Conservation (phyloP, 257 asterid species). For the Verbascum thapsus region DNA sequence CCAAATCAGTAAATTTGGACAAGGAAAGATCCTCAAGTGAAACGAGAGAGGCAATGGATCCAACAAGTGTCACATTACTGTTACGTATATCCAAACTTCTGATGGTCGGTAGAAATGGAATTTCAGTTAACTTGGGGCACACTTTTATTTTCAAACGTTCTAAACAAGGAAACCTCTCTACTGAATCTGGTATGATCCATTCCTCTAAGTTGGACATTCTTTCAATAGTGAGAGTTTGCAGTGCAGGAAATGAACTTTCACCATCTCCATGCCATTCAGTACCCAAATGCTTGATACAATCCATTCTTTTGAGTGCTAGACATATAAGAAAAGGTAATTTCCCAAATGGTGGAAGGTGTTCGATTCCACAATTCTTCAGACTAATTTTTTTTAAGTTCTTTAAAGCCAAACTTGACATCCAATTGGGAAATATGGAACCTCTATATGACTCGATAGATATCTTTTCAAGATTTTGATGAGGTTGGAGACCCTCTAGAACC, state of each 20-base stretch:
- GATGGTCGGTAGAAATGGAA: neutral
- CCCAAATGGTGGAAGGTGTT: neutral
- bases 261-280: neutral
- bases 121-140: neutral
- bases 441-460: neutral
- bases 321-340: no score
- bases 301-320: neutral
- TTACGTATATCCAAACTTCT: neutral
- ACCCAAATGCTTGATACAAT: neutral
- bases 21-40: neutral
- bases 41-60: neutral
- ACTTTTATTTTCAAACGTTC: neutral
- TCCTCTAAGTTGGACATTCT: neutral
- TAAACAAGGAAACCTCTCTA: constrained; percentile 14
- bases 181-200: neutral
- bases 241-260: neutral
- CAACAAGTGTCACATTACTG: neutral
- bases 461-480: constrained; percentile 3
- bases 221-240: neutral
- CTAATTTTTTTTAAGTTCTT: neutral
- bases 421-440: constrained; percentile 17
- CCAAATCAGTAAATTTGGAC: neutral
- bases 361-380: neutral
- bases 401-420: neutral
- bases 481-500: constrained; percentile 8